phyloP scores from a whole-genome alignment of 257 asterid species.

The Nicotiana tomentosiformis region DNA sequence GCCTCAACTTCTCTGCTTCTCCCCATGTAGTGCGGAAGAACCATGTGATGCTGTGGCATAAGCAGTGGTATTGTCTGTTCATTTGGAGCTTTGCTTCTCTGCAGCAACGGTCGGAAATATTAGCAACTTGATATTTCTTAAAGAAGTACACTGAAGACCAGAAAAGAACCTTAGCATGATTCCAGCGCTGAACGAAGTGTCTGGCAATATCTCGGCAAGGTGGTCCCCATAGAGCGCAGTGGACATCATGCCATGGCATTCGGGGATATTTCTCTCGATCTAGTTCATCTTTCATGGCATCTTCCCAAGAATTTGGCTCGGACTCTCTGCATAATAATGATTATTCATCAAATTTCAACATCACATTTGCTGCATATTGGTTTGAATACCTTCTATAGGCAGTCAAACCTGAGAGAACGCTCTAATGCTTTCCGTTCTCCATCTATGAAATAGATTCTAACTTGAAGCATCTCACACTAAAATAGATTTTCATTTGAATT shows the following conservation, averaged over 20 bases:
- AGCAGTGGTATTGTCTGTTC: slow-evolving; percentile 84
- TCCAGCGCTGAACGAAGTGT: slow-evolving; percentile 98
- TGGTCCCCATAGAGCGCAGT: slow-evolving; percentile 97
- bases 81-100: slow-evolving; percentile 89
- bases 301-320: slow-evolving; percentile 99
- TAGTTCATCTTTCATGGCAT: slow-evolving; percentile 76
- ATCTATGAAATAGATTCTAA: background rate
- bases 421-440: background rate
- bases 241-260: slow-evolving; percentile 99
- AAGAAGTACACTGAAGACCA: background rate
- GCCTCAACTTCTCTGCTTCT: slow-evolving; percentile 48
- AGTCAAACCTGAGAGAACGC: background rate
- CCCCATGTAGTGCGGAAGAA: slow-evolving; percentile 95
- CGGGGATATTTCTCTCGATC: slow-evolving; percentile 82
- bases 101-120: slow-evolving; percentile 23
- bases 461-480: background rate
- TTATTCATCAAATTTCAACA: background rate
- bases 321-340: slow-evolving; percentile 58
- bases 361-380: background rate
- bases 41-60: slow-evolving; percentile 98
- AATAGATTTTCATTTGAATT: background rate
- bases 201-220: slow-evolving; percentile 94
- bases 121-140: slow-evolving; percentile 19
- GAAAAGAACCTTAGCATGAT: slow-evolving; percentile 83
- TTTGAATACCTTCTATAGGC: background rate